Evolutionary conservation across 192 early-diverging fungal species (phyloP), one percentile per base, ranked within the genome.

Genomic region (Gigaspora rosea): DNA sequence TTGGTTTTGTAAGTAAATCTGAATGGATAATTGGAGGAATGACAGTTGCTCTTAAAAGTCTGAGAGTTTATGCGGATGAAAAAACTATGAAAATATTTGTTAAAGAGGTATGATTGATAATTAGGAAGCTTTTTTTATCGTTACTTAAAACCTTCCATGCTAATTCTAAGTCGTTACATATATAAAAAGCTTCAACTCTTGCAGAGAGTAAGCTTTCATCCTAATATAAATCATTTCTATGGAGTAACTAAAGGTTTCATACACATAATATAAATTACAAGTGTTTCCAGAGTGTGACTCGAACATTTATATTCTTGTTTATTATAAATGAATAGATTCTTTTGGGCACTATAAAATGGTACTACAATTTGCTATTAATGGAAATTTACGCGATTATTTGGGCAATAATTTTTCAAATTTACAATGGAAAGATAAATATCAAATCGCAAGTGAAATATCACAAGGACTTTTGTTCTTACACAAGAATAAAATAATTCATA

Each of bases 311-410:
- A 62, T 27, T 2, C n/a, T 33, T 2, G n/a, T 27, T 20, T 18
- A n/a, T 33, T n/a, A 11, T 27, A 20, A 11, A 10, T 11, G 27
- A 27, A 27, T 27, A 7, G 51, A 13, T 10, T 1, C 20, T 10
- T 1, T 9, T 52, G 51, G 51, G 3, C 32, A 0, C 20, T 33
- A 27, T 62, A 10, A 18, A 1, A 18, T 62, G n/a, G n/a, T 52
- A 79, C 51, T 52, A 52, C 51, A 80, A 62, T 78, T 78, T 36
- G 77, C 79, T 15, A 70, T 77, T 33, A 76, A 72, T 6, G 78
- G 78, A 32, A 80, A 78, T 8, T 79, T 83, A 56, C 72, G 78
- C 6, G 78, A 79, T 73, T 78, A 80, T 62, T 78, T 83, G 48
- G 78, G 78, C 57, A 72, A 72, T 49, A 77, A 75, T 32, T 78